Base-by-base conservation (phyloP, 1,139 yeast genomes). In the Geotrichum restrictum region DNA sequence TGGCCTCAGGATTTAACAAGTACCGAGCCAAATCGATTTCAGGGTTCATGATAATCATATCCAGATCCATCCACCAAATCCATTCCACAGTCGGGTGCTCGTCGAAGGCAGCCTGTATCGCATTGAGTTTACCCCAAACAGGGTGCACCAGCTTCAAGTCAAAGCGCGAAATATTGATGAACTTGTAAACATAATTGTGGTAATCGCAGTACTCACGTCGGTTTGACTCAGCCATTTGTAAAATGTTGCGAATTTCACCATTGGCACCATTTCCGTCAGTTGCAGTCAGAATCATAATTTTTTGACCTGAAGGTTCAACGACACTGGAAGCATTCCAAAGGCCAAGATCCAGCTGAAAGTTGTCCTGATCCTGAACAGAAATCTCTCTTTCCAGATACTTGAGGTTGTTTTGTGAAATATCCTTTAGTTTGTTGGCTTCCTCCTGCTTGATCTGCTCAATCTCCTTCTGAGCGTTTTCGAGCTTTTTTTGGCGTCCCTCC, bases 111-210 rank as follows among this genome's bases (percentile, higher is more conserved):
- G 56, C 60, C 52, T 55, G 41, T 14, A 54, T 51, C 19, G 58
- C 62, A 40, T 49, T 64, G 46, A 57, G 56, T 48, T 55, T 65
- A 51, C 58, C 60, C 69, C 62, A 65, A 31, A 53, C 60, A 47
- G 47, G 61, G 53, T 53, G 57, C 6, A 38, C 48, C 10, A 37
- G 47, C 18, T 42, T n/a, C 13, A 43, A 31, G 27, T 45, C 49
- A 29, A 33, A 62, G 45, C 62, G 56, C 16, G 64, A 53, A 36
- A 62, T 54, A 56, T 67, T 60, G 42, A 64, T 58, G 48, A 62
- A 65, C 54, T 62, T 61, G 49, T 68, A 62, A 8, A 57, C 57
- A 52, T 66, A 66, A 34, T 66, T 63, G 45, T 69, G 71, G 51
- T 54, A 56, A 36, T 57, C 57, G 43, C 69, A 64, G 54, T 67